Evolutionary conservation across 805 yeast genomes (phyloP).

Genomic region (Saccharomycopsis sp.): DNA sequence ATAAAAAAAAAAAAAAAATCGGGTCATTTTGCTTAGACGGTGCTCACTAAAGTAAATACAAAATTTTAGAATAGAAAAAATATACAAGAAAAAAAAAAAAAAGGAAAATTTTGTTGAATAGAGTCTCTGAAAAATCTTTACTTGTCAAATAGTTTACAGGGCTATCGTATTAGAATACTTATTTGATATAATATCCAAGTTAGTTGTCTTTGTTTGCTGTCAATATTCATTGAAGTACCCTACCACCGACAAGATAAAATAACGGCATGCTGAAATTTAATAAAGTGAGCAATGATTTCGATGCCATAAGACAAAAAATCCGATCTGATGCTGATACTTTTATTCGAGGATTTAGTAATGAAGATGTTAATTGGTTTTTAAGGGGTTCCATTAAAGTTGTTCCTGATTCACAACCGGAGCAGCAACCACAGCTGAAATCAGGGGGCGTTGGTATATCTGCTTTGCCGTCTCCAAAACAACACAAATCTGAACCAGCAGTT

Average conservation of each 20-base stretch:
- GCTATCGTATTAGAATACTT: too few species aligned
- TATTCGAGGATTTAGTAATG: constrained; percentile 31
- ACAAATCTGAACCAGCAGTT: too few species aligned
- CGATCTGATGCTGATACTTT: constrained; percentile 10
- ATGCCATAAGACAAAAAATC: constrained; percentile 12
- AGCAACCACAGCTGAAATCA: not conserved
- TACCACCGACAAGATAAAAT: not conserved
- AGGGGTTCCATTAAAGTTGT: constrained; percentile 26
- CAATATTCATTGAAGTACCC: not conserved
- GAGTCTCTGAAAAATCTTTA: too few species aligned
- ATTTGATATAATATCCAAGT: too few species aligned
- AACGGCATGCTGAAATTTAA: constrained; percentile 1
- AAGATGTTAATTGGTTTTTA: constrained; percentile 47
- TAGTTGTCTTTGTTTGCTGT: not conserved
- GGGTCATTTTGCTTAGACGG: too few species aligned
- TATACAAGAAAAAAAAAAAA: too few species aligned
- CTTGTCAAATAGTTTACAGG: too few species aligned
- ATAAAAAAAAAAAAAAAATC: too few species aligned
- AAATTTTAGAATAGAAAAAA: too few species aligned
- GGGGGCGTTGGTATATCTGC: not conserved
- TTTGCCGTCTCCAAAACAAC: not conserved
- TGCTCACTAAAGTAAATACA: too few species aligned
- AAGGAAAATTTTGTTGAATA: too few species aligned
- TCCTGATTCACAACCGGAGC: not conserved
- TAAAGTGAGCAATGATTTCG: constrained; percentile 8